Percentiles rank a stretch among this genome's conserved stretches.
These are phyloP conservation scores for Pyrenophora graminea DNA, from an alignment of 2,329 filamentous ascomycete genomes.

Conservation along the genomic window DNA sequence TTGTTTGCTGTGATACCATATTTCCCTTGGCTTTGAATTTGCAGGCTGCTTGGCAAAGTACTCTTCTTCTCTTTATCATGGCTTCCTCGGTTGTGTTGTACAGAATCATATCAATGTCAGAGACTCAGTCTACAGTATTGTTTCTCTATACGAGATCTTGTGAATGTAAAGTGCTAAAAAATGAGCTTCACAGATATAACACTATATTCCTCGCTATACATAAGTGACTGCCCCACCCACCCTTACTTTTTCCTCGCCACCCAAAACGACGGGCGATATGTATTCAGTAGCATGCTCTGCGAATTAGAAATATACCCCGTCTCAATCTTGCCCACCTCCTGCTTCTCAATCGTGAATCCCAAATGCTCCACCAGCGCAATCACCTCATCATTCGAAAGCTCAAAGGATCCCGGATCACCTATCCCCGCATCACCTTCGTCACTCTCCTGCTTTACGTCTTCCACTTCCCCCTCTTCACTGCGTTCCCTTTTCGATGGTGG, in stretches of 20 bases:
- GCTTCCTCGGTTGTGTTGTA: no score
- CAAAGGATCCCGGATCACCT: slow-evolving; percentile 85
- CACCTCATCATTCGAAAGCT: slow-evolving; percentile 89
- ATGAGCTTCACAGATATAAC: no score
- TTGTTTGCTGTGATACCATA: slow-evolving; percentile 8
- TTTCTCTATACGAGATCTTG: no score
- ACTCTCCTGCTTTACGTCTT: slow-evolving; percentile 18
- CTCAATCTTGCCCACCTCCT: slow-evolving; percentile 59
- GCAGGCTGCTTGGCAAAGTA: no score
- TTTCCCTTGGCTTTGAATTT: background rate
- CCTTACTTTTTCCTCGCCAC: slow-evolving; percentile 69
- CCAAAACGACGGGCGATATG: slow-evolving; percentile 83
- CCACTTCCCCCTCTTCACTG: slow-evolving; percentile 2
- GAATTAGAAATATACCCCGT: slow-evolving; percentile 87
- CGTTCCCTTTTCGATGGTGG: slow-evolving; percentile 62
- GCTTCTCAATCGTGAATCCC: slow-evolving; percentile 75
- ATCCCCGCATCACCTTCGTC: slow-evolving; percentile 61
- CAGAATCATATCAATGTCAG: no score
- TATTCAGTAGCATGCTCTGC: slow-evolving; percentile 82
- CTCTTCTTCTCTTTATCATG: background rate
- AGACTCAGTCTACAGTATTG: no score
- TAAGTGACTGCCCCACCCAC: no score
- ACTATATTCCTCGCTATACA: no score
- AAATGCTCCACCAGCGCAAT: slow-evolving; percentile 71
- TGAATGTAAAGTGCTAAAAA: no score